Percentiles rank a stretch among this genome's conserved stretches.
Evolutionary conservation across 2,329 filamentous ascomycete species (phyloP).

Genomic region (Fusarium virguliforme): DNA sequence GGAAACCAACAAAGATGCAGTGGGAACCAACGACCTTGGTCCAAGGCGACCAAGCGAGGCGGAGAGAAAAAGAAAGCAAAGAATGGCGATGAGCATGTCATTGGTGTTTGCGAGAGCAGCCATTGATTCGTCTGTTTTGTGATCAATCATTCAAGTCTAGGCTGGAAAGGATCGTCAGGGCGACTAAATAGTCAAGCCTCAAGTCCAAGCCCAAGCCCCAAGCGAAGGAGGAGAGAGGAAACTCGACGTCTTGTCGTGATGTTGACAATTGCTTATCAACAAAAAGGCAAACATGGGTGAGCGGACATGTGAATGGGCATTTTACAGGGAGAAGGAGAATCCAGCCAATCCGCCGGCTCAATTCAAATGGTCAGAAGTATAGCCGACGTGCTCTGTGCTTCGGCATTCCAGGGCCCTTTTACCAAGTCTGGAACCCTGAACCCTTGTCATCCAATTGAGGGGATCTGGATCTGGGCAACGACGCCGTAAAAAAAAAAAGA

Average conservation of each 20-base stretch:
- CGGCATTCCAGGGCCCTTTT: constrained; percentile 20
- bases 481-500: not conserved
- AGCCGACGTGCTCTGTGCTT: constrained; percentile 13
- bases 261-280: constrained; percentile 11
- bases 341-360: constrained; percentile 24
- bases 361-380: constrained; percentile 7
- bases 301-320: not conserved
- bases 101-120: not conserved
- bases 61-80: constrained; percentile 24
- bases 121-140: not conserved
- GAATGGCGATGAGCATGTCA: not conserved
- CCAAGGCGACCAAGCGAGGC: constrained; percentile 13
- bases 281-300: not conserved
- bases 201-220: not conserved
- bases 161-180: constrained; percentile 13
- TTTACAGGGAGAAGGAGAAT: not conserved
- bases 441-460: constrained; percentile 24
- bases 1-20: not conserved
- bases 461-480: constrained; percentile 18
- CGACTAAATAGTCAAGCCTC: not conserved
- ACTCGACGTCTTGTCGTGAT: not conserved
- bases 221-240: not conserved
- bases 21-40: constrained; percentile 1
- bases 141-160: constrained; percentile 14
- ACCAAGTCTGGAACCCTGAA: constrained; percentile 18